Base-by-base conservation (phyloP, 441 rosid genomes). In the Pelargonium fulgidum region DNA sequence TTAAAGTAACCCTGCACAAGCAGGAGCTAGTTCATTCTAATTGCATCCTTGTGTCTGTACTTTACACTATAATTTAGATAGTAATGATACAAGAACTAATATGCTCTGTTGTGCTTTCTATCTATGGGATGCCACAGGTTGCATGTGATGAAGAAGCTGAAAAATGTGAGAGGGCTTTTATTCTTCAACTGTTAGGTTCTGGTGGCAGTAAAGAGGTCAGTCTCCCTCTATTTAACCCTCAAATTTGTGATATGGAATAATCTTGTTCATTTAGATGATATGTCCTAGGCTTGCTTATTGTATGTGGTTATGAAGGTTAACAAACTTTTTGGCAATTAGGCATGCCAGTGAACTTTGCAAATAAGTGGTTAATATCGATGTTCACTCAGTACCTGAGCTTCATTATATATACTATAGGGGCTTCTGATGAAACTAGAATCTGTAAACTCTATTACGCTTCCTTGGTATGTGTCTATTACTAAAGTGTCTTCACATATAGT, bases 141-240 rank as follows among this genome's bases (percentile, higher is more conserved):
- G 92, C 96, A 71, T 88, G 84, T 73, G 81, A 89, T 76, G 96
- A 86, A 29, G 85, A 79, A 69, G 82, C 85, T 66, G 96, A 87
- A 72, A 86, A 84, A 54, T 79, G 73, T 58, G 97, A 93, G 85
- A 85, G 91, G 80, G 95, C 88, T 44, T 93, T 91, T 77, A 50
- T 89, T 67, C 80, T 91, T 65, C 93, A 87, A 80, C 82, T 93
- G 70, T 81, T 93, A 72, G 83, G 82, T 45, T 87, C 81, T 79
- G 81, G 77, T 45, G 76, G 77, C 76, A 74, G 71, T 74, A 85
- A 80, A 78, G 96, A 94, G 96, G 99, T 91, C 63, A 50, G 14
- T 19, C 26, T 58, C 56, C 13, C 20, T 64, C 14, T 44, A n/a
- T 45, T 24, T 17, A 33, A 33, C 62, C 41, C 42, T 70, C 24